Evolutionary conservation across 345 rosid genomes (phyloP), one percentile per base, ranked within the genome.

Genomic region (Bruguiera sexangula): DNA sequence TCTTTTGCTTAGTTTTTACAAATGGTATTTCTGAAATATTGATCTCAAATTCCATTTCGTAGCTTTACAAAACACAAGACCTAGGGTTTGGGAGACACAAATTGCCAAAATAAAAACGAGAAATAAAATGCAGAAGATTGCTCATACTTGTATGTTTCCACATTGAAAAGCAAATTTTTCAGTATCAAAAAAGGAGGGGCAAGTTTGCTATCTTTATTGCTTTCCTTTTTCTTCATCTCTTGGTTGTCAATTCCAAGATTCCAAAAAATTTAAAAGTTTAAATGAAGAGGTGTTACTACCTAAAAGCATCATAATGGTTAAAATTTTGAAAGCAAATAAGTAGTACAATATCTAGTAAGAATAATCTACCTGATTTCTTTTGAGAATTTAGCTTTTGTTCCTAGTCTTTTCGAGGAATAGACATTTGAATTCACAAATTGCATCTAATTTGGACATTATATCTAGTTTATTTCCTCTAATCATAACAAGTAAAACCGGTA

Each of bases 1-100:
- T 92, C 57, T 82, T 85, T 90, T 90, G 82, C 99, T 90, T 75
- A 95, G 83, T 69, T 92, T 92, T 95, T 80, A 96, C 99, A 69
- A 90, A 96, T 11, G 97, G 97, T 96, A 92, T 95, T 88, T 92
- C 96, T 53, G 92, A 85, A 96, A 92, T 87, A 71, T 95, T 95
- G 75, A 92, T 95, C 83, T 92, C 96, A 24, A 24, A 24, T 24
- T 24, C 24, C 24, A 24, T 24, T 24, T 24, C 24, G 1, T 24
- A 82, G 89, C 86, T 84, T 96, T 95, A 87, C 77, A 78, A 56
- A 78, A 72, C 27, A 68, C 70, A 76, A 74, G 51, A 75, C 31
- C 69, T 31, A 66, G 24, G 19, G 48, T 52, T 70, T 75, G 32
- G 73, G 63, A 69, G 9, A 70, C 34, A 57, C 31, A 60, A 54